phyloP scores from a whole-genome alignment of 192 early-diverging fungal genomes.

The Radiomyces spectabilis region DNA sequence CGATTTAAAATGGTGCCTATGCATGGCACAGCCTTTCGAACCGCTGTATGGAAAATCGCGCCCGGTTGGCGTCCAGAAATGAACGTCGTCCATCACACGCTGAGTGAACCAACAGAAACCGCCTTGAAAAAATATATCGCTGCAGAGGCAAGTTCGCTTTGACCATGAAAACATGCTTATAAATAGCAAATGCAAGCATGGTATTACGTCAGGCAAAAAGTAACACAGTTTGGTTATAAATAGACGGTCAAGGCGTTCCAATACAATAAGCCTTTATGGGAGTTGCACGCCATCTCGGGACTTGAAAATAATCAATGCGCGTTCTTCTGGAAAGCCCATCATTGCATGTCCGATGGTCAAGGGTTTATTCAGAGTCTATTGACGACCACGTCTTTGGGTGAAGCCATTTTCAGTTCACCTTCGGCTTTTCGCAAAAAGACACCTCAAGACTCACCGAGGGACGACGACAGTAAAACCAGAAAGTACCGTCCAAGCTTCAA shows the following conservation, averaged over 20 bases:
- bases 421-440: too few species aligned
- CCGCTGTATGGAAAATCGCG: neutral
- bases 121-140: conserved; percentile 12
- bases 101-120: conserved; percentile 5
- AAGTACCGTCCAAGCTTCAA: too few species aligned
- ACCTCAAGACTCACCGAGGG: too few species aligned
- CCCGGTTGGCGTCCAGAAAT: neutral
- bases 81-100: neutral
- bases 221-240: too few species aligned
- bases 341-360: conserved; percentile 22
- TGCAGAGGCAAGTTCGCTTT: neutral
- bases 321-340: conserved; percentile 29
- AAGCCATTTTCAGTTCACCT: too few species aligned
- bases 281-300: conserved; percentile 16
- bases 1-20: conserved; percentile 3
- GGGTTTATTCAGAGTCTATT: conserved; percentile 14
- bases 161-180: too few species aligned
- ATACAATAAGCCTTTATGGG: conserved; percentile 15
- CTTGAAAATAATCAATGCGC: conserved; percentile 12
- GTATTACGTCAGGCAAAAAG: too few species aligned
- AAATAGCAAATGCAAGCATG: too few species aligned
- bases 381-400: conserved; percentile 12
- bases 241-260: conserved; percentile 16
- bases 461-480: too few species aligned
- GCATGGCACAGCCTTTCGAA: neutral